These are phyloP conservation scores for Acanthamoeba triangularis DNA, from an alignment of 208 protist species.

Conservation along the genomic window DNA sequence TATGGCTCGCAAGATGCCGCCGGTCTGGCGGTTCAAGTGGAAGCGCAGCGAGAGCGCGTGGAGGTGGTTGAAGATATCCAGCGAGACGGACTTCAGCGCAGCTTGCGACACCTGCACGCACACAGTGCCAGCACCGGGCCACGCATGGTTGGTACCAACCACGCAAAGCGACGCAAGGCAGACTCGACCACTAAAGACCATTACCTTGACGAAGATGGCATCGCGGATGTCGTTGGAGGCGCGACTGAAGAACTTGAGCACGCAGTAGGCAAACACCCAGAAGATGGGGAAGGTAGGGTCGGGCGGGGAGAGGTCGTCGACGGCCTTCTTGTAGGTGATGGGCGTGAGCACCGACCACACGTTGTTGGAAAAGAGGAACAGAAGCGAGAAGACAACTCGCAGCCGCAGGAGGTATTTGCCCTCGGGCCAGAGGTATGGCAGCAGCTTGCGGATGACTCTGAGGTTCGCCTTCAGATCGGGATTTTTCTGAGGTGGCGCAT, in stretches of 20 bases:
- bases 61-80: conserved; percentile 66
- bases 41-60: conserved; percentile 40
- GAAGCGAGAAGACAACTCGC: conserved; percentile 78
- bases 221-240: conserved; percentile 88
- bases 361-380: conserved; percentile 79
- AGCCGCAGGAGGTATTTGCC: conserved; percentile 59
- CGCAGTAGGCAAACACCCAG: conserved; percentile 58
- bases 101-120: conserved; percentile 42
- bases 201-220: conserved; percentile 86
- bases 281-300: conserved; percentile 77
- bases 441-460: conserved; percentile 24
- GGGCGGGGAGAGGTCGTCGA: conserved; percentile 3
- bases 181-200: too few species aligned
- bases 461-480: conserved; percentile 13
- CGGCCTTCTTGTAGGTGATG: conserved; percentile 15
- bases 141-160: too few species aligned
- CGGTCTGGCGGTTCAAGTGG: conserved; percentile 72
- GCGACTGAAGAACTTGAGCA: conserved; percentile 65
- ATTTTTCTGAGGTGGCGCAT: neutral
- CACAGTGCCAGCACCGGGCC: neutral
- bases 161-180: too few species aligned
- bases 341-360: conserved; percentile 76
- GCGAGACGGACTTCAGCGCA: conserved; percentile 44
- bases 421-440: conserved; percentile 84
- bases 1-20: conserved; percentile 52